Conservation (phyloP, 495 filamentous ascomycete species). For the Mytilinidion resinicola region DNA sequence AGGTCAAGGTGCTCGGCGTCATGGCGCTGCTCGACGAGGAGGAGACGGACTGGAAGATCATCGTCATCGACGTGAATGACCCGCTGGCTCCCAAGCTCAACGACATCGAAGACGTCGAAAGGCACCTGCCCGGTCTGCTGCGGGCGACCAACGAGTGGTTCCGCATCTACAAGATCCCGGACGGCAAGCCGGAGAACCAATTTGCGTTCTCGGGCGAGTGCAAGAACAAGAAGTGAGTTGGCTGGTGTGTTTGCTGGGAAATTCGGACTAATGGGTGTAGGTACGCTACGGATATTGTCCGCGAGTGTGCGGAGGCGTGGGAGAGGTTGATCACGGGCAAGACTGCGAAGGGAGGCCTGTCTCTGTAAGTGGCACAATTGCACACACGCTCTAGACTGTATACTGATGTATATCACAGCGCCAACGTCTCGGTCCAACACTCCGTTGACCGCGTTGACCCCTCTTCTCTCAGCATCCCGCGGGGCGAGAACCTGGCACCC, state of each 20-base stretch:
- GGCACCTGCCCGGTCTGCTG: constrained; percentile 92
- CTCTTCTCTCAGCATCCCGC: constrained; percentile 62
- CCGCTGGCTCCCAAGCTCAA: constrained; percentile 93
- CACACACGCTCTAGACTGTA: not conserved
- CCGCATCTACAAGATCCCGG: constrained; percentile 99
- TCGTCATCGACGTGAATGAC: constrained; percentile 98
- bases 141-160: constrained; percentile 99
- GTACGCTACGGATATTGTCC: constrained; percentile 89
- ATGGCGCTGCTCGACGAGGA: constrained; percentile 99
- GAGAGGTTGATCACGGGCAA: constrained; percentile 90
- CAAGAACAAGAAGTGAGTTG: constrained; percentile 92
- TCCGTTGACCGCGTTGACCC: constrained; percentile 60
- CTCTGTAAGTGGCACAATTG: constrained; percentile 57
- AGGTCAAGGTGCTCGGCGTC: constrained; percentile 98
- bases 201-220: constrained; percentile 99
- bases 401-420: constrained; percentile 43
- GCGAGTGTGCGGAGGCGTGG: constrained; percentile 95
- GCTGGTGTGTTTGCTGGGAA: not conserved
- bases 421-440: constrained; percentile 68
- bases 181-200: constrained; percentile 99
- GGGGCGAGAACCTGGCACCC: constrained; percentile 67
- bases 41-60: constrained; percentile 99
- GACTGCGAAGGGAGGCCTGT: constrained; percentile 66
- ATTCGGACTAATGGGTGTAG: constrained; percentile 34
- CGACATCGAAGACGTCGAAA: constrained; percentile 98